Evolutionary conservation across 768 basidiomycete genomes (phyloP), one percentile per base, ranked within the genome.

Genomic region (Lepiota brunneoincarnata): DNA sequence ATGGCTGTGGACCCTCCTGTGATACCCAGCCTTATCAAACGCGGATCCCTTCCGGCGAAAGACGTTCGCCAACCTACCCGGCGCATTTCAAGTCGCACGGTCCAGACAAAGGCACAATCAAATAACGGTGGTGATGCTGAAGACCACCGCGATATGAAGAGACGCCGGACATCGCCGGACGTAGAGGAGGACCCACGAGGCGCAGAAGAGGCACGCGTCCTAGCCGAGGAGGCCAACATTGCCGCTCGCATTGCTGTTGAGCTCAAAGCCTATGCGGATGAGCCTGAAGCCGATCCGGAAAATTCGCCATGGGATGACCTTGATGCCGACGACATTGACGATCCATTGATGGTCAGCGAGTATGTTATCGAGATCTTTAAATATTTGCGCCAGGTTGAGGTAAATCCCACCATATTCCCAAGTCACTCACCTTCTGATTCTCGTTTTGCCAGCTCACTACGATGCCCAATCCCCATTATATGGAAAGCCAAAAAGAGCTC

Each of bases 331-430:
- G 97, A 99, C 65, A 80, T 72, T 17, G 93, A 94, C 46, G 96
- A 99, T 64, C 97, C 96, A 12, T 77, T 92, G 56, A 98, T 98
- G 95, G 95, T 97, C 59, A 89, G 87, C 72, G 93, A 98, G 70
- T 99, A 99, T 64, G 95, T 97, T 47, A 76, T 76, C 21, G 97
- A 98, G 55, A 94, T 98, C 57, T 95, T 94, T 73, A 75, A 88
- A 53, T 98, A 99, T 72, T 80, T 98, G 73, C 90, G 92, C 67
- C 72, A 83, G 59, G 76, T 91, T 55, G 94, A 99, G 84, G 96
- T 95, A 64, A 43, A 76, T 57, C 26, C 49, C 11, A 37, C 24
- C 40, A 36, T 18, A 7, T 38, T 18, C 12, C 44, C 39, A 46
- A 14, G 20, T 31, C 2, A 15, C 17, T 41, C 14, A 31, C 5